Evolutionary conservation across 2,329 filamentous ascomycete genomes (phyloP), one percentile per base, ranked within the genome.

Genomic region (Phoma sp.): DNA sequence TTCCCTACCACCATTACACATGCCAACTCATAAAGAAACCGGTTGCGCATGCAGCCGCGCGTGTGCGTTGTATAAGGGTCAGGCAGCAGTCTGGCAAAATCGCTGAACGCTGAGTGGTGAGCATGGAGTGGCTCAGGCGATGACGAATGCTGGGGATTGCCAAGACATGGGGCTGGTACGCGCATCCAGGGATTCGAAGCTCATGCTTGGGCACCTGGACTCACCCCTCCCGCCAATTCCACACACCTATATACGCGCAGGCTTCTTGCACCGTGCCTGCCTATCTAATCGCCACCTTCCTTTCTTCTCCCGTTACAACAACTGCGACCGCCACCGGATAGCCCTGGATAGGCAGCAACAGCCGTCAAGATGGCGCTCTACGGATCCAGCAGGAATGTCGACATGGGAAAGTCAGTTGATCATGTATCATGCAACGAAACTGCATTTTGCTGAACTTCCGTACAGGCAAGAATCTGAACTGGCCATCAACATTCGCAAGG

Each of bases 401-500:
- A 85, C 66, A 83, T 88, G 81, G 84, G 82, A 76, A 87, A 85
- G 83, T 86, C 76, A 69, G 79, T 68, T 50, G 40, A 43, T 19
- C 32, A 37, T 32, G 33, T 31, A 40, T 33, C 43, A 33, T 13
- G 8, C 36, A 52, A 43, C 37, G 40, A 36, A 19, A 19, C 32
- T 21, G 7, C 35, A 17, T 13, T 25, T 49, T 21, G 24, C 53
- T 64, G 32, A 56, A 10, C 15, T 17, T n/a, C 21, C 21, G 13
- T 19, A 44, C 17, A 84, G 83, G 73, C 84, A 85, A 66, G 86
- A 88, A 74, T 80, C 84, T 41, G 85, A 88, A 72, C 79, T 88
- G 62, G 81, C 84, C 70, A 84, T 86, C 71, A 86, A 88, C 75
- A 88, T 88, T 73, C 84, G 84, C 69, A 88, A 88, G 77, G 86